These are phyloP conservation scores for Aspergillus awamori DNA, from an alignment of 2,329 filamentous ascomycete genomes.

Conservation along the genomic window DNA sequence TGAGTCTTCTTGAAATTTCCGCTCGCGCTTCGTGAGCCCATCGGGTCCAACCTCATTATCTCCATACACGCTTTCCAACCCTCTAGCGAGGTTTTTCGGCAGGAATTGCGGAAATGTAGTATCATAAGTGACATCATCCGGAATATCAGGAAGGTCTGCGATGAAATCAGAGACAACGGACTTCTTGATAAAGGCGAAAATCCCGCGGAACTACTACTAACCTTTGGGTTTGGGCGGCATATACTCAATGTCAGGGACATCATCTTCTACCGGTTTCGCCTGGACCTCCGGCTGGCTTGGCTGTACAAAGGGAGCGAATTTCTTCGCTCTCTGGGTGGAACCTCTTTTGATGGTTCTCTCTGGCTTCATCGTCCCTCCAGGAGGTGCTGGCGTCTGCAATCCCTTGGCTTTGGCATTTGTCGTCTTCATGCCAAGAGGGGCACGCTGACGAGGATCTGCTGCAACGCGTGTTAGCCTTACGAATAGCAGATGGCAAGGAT, in stretches of 20 bases:
- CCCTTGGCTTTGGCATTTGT: conserved; percentile 85
- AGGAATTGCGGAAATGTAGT: conserved; percentile 56
- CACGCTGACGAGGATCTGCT: conserved; percentile 68
- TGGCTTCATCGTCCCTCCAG: conserved; percentile 59
- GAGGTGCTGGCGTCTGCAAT: conserved; percentile 67
- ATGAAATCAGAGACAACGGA: conserved; percentile 19
- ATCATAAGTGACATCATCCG: conserved; percentile 51
- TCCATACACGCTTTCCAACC: conserved; percentile 54
- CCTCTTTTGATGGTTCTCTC: conserved; percentile 66
- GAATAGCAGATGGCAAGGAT: neutral
- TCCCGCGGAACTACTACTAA: conserved; percentile 26
- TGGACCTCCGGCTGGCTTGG: conserved; percentile 53
- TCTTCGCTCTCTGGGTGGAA: conserved; percentile 64
- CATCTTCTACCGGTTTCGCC: conserved; percentile 50
- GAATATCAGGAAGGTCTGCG: conserved; percentile 51
- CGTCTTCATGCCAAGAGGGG: conserved; percentile 89
- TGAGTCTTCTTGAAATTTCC: conserved; percentile 69
- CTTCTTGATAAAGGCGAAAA: neutral
- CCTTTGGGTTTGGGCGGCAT: conserved; percentile 72
- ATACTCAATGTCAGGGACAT: conserved; percentile 81
- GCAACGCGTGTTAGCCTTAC: conserved; percentile 12
- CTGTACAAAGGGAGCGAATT: conserved; percentile 54
- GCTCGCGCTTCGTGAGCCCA: conserved; percentile 65
- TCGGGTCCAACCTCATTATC: conserved; percentile 52
- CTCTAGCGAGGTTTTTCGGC: conserved; percentile 56